Evolutionary conservation across 257 asterid species (phyloP).

Genomic region (Gentiana dahurica): DNA sequence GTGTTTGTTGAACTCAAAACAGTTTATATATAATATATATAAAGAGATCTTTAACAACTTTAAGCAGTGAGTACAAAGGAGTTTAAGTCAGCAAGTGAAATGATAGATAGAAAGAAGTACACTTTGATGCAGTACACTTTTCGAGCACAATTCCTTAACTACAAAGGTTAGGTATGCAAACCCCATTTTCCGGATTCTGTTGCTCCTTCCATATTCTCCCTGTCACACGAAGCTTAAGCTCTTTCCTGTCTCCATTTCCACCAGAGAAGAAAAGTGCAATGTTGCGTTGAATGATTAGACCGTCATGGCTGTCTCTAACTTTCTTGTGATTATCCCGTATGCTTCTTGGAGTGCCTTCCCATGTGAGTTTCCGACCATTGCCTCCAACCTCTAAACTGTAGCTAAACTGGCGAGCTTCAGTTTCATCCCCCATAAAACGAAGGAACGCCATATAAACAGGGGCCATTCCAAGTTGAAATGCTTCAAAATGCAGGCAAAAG

Average conservation of each 20-base stretch:
- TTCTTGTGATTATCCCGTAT: constrained; percentile 73
- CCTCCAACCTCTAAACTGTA: constrained; percentile 90
- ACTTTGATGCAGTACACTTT: not conserved
- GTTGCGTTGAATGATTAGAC: constrained; percentile 62
- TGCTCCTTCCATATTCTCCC: constrained; percentile 88
- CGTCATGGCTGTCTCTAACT: constrained; percentile 84
- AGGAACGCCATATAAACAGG: constrained; percentile 89
- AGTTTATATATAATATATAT: too few relatives aligned
- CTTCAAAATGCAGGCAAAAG: constrained; percentile 81
- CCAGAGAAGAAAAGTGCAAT: constrained; percentile 86
- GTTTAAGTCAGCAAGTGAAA: too few relatives aligned
- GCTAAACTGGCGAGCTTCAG: constrained; percentile 64
- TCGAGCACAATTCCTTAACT: constrained; percentile 19
- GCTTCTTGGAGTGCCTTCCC: constrained; percentile 93
- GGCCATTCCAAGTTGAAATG: constrained; percentile 83
- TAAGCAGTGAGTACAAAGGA: too few relatives aligned
- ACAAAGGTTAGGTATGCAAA: constrained; percentile 71
- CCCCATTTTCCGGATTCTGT: constrained; percentile 61
- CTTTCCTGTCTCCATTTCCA: constrained; percentile 86
- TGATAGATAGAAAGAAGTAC: not conserved
- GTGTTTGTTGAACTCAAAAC: too few relatives aligned
- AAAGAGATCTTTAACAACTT: too few relatives aligned
- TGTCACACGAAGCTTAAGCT: constrained; percentile 74
- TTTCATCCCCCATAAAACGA: constrained; percentile 85
- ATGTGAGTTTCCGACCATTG: constrained; percentile 66